These are phyloP conservation scores for Cercophora samala DNA, from an alignment of 495 filamentous ascomycete genomes.

Conservation along the genomic window DNA sequence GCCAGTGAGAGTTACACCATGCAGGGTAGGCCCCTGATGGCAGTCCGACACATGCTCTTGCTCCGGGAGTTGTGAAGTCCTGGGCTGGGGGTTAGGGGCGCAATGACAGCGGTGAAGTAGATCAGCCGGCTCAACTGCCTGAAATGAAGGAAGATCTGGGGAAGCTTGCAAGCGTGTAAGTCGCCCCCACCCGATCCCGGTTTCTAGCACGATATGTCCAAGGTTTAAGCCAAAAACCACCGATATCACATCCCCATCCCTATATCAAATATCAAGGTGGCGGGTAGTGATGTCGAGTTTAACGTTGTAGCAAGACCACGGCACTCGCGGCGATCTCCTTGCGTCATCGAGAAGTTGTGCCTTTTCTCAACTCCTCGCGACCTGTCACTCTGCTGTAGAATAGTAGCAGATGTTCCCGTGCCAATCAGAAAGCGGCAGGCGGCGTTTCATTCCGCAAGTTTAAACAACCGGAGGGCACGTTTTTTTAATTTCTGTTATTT, in stretches of 20 bases:
- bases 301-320: background rate
- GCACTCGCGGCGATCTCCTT: background rate
- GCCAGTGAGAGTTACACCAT: background rate
- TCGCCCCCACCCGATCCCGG: slow-evolving; percentile 4
- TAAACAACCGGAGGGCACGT: slow-evolving; percentile 26
- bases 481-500: slow-evolving; percentile 31
- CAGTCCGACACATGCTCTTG: background rate
- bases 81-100: background rate
- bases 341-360: slow-evolving; percentile 11
- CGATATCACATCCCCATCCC: background rate
- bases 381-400: background rate
- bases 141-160: slow-evolving; percentile 12
- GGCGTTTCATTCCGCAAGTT: slow-evolving; percentile 33
- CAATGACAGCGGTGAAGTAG: background rate
- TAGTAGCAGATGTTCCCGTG: slow-evolving; percentile 14
- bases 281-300: background rate
- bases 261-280: background rate
- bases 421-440: slow-evolving; percentile 19
- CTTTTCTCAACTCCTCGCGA: background rate
- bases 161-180: slow-evolving; percentile 2
- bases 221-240: background rate
- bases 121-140: slow-evolving; percentile 12
- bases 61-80: slow-evolving; percentile 1
- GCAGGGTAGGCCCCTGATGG: slow-evolving; percentile 1
- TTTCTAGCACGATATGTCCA: slow-evolving; percentile 2